A percentile compares a stretch with the other conserved stretches of the same genome.
These are phyloP conservation scores for Eutrema salsugineum DNA, from an alignment of 441 rosid species.

Conservation along the genomic window DNA sequence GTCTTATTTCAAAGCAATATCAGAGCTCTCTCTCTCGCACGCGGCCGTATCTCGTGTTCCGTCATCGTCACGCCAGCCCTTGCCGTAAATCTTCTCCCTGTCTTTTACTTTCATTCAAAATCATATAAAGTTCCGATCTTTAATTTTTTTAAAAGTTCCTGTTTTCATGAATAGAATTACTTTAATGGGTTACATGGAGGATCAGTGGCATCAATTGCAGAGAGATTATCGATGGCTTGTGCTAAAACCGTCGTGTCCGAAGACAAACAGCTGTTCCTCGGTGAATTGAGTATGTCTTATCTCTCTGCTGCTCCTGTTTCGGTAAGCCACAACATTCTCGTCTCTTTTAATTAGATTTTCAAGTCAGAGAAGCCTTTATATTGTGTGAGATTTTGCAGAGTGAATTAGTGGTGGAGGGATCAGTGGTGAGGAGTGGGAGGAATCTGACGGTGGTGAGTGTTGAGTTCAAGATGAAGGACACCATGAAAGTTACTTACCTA, in stretches of 20 bases:
- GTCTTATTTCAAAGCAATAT: constrained; percentile 40
- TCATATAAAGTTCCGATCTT: constrained; percentile 8
- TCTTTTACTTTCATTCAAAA: background rate
- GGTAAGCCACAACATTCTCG: constrained; percentile 31
- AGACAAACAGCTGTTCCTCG: constrained; percentile 62
- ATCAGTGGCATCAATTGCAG: constrained; percentile 65
- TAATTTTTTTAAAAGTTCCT: background rate
- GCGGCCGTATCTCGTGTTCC: constrained; percentile 61
- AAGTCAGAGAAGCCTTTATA: background rate
- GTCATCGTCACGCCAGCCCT: constrained; percentile 56
- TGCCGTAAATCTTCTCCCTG: constrained; percentile 35
- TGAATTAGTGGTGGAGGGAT: constrained; percentile 53
- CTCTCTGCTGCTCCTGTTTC: constrained; percentile 53
- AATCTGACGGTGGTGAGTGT: constrained; percentile 54
- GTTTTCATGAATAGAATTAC: constrained; percentile 37
- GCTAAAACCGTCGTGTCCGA: constrained; percentile 62
- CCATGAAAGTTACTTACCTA: constrained; percentile 44
- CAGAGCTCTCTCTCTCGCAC: constrained; percentile 39
- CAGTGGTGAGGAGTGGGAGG: constrained; percentile 67
- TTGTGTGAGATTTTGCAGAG: constrained; percentile 19
- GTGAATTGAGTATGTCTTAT: constrained; percentile 68
- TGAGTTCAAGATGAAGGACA: constrained; percentile 51
- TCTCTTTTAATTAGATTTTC: background rate
- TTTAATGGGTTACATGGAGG: constrained; percentile 73
- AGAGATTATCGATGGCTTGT: constrained; percentile 63